Base-by-base conservation (phyloP, 2,329 filamentous ascomycete genomes). In the Phoma sp. region DNA sequence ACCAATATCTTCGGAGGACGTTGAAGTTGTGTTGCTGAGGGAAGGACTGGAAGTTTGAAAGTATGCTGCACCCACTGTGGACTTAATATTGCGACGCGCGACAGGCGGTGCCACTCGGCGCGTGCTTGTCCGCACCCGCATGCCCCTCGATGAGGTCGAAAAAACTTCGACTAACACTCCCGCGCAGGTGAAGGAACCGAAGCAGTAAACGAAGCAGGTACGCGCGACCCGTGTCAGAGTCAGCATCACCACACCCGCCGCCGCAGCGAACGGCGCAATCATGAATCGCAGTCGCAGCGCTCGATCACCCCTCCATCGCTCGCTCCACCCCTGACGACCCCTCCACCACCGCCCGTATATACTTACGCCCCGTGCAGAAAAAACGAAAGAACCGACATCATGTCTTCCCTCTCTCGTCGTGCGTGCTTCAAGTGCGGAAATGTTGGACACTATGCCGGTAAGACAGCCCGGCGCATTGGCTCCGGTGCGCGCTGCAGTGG, bases 391-490 rank as follows among this genome's bases (percentile, higher is more conserved):
- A 73, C 56, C 53, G 51, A 73, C 63, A 78, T 64, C 52, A 82
- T 82, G 80, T 81, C 79, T 66, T 81, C 80, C 60, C 78, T 82
- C 59, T 80, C 79, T 65, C 80, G 80, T 66, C 78, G 80, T 63
- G 80, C 80, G 59, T 82, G 80, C 75, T 82, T 81, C 74, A 81
- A 80, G 75, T 82, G 78, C 73, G 79, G 78, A 68, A 78, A 81
- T 63, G 77, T 82, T 61, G 78, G 80, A 53, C 80, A 82, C 71
- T 83, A 83, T 70, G 81, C 83, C 64, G 76, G 76, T 78, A 72
- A 67, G 74, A 55, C 53, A 45, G 56, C 56, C 56, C 40, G 39
- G 53, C 33, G 49, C 60, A 55, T 56, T 45, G 54, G 54, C 59
- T 52, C 28, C 43, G 45, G 52, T 54, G 36, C 46, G 56, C 58